phyloP scores from a whole-genome alignment of 2,329 filamentous ascomycete species.

The Myriosclerotinia curreyana region DNA sequence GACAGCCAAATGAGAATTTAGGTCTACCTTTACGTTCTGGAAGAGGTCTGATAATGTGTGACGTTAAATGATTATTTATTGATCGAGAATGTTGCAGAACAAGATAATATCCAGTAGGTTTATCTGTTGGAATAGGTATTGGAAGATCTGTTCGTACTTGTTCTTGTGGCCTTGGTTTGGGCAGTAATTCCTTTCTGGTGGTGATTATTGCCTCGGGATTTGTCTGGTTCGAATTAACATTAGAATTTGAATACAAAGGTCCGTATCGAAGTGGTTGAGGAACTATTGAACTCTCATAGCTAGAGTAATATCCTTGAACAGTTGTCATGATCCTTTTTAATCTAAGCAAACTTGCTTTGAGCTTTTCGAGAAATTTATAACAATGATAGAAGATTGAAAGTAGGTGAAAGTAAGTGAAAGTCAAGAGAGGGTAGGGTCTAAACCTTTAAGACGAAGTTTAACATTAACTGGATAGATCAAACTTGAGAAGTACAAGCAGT shows the following conservation, averaged over 20 bases:
- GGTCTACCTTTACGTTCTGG: background rate
- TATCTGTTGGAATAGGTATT: background rate
- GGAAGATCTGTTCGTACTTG: background rate
- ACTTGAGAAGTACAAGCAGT: no score
- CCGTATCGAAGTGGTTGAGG: background rate
- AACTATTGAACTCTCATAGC: background rate
- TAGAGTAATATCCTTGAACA: background rate
- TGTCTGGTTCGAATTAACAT: background rate
- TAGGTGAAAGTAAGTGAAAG: background rate
- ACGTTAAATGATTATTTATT: no score
- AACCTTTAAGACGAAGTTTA: no score
- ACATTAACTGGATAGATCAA: no score
- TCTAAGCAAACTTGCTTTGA: background rate
- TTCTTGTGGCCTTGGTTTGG: constrained; percentile 1
- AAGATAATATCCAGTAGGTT: constrained; percentile 4
- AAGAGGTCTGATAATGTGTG: background rate
- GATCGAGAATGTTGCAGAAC: background rate
- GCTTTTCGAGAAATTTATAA: background rate
- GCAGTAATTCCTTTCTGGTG: background rate
- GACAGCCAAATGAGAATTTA: constrained; percentile 9
- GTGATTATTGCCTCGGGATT: background rate
- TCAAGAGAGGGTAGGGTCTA: no score
- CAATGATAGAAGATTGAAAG: background rate
- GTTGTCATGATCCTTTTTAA: background rate
- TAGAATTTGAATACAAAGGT: background rate